These are phyloP conservation scores for Dryadomyces quercivorus DNA, from an alignment of 2,329 filamentous ascomycete genomes.

Conservation along the genomic window DNA sequence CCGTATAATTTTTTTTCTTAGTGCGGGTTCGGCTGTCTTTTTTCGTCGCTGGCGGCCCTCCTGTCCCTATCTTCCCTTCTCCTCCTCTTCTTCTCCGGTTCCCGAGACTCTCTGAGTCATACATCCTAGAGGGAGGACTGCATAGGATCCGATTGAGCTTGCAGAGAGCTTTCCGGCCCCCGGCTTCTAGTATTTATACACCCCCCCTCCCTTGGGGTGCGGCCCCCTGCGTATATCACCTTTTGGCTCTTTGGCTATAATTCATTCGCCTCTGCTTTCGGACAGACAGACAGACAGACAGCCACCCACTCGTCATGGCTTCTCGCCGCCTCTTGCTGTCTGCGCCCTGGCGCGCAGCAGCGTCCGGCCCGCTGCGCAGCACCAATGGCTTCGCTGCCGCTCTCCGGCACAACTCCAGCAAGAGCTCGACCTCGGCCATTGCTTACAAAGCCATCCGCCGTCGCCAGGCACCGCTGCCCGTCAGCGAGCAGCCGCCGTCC, in stretches of 20 bases:
- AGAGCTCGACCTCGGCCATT: slow-evolving; percentile 78
- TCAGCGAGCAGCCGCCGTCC: slow-evolving; percentile 59
- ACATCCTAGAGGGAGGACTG: background rate
- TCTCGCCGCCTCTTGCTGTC: slow-evolving; percentile 6
- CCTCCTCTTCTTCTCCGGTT: background rate
- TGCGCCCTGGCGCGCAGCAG: background rate
- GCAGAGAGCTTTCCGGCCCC: background rate
- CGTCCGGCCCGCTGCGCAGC: background rate
- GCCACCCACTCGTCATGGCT: slow-evolving; percentile 4
- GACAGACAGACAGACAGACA: no score
- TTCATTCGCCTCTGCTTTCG: no score
- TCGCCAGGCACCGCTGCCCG: slow-evolving; percentile 74
- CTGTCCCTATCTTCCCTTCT: background rate
- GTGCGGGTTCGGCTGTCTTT: background rate
- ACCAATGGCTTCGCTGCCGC: slow-evolving; percentile 10
- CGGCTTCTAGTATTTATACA: background rate
- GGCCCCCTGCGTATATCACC: background rate
- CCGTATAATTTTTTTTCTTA: slow-evolving; percentile 1
- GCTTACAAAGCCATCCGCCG: slow-evolving; percentile 96
- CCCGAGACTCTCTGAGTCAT: background rate
- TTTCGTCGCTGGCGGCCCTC: background rate
- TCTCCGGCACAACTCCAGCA: slow-evolving; percentile 30
- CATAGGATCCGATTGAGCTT: background rate
- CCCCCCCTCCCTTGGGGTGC: background rate
- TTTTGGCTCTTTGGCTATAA: background rate